A percentile compares a stretch with the other conserved stretches of the same genome.
phyloP scores from a whole-genome alignment of 2,329 filamentous ascomycete genomes.

The Microdochium nivale region DNA sequence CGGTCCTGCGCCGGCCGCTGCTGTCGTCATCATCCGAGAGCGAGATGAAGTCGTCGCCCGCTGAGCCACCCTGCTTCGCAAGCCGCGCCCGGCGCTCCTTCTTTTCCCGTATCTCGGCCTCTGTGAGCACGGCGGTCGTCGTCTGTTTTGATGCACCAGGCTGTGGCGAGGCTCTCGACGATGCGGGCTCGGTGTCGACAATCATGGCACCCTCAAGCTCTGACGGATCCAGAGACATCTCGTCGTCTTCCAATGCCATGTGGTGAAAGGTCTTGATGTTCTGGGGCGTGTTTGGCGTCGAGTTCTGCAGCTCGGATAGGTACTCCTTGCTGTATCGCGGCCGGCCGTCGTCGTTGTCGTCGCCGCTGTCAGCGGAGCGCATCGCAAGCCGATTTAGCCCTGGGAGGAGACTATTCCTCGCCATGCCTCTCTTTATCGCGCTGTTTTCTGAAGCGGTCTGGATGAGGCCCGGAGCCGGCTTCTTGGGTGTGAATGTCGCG shows the following conservation, averaged over 20 bases:
- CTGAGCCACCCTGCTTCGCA: constrained; percentile 38
- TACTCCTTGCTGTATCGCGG: constrained; percentile 83
- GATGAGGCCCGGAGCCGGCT: constrained; percentile 42
- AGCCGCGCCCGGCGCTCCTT: constrained; percentile 81
- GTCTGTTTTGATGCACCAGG: constrained; percentile 20
- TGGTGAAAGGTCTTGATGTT: constrained; percentile 25
- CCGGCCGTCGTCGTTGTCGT: constrained; percentile 55
- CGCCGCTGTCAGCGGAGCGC: constrained; percentile 46
- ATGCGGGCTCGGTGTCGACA: constrained; percentile 41
- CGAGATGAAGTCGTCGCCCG: constrained; percentile 52
- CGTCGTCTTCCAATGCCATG: constrained; percentile 24
- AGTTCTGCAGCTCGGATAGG: constrained; percentile 74
- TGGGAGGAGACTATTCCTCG: constrained; percentile 32
- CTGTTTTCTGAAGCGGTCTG: constrained; percentile 60
- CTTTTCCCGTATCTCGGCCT: constrained; percentile 81
- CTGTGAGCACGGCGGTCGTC: constrained; percentile 67
- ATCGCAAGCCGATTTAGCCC: constrained; percentile 30
- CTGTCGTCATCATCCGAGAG: constrained; percentile 44
- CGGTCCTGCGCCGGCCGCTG: constrained; percentile 17
- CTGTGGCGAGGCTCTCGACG: constrained; percentile 18
- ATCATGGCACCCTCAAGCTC: constrained; percentile 58
- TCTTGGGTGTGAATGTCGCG: constrained; percentile 47
- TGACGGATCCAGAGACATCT: constrained; percentile 48
- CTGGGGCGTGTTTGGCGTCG: constrained; percentile 71
- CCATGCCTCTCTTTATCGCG: constrained; percentile 44